Conservation (phyloP, 2,329 filamentous ascomycete genomes). For the Diaporthe humulicola region DNA sequence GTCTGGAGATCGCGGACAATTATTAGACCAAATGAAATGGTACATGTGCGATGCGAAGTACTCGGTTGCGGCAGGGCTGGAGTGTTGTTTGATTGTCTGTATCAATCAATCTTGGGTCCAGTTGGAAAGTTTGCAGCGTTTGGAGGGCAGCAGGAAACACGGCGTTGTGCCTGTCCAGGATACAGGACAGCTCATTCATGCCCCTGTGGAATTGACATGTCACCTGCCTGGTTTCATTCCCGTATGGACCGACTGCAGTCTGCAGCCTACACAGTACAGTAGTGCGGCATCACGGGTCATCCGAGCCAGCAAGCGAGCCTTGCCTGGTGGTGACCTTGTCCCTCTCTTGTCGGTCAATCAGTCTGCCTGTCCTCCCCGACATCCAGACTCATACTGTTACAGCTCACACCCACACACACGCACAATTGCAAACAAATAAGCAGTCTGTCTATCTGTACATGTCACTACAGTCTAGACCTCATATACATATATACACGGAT, state of each 20-base stretch:
- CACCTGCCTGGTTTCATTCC: conserved; percentile 4
- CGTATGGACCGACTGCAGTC: neutral
- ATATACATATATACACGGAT: no score
- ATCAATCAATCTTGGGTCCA: neutral
- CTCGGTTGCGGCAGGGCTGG: neutral
- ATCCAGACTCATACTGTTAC: no score
- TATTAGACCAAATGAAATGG: neutral
- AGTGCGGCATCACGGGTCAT: conserved; percentile 1
- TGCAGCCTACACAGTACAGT: neutral
- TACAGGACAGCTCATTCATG: neutral
- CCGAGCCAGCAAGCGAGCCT: conserved; percentile 9
- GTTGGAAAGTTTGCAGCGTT: neutral
- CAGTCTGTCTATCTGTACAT: neutral
- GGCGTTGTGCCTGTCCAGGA: neutral
- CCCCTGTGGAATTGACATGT: conserved; percentile 3
- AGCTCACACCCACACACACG: neutral
- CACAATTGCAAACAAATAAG: no score
- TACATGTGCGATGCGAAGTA: neutral
- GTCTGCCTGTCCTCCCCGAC: neutral
- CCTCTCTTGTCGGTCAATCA: neutral
- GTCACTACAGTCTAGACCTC: neutral
- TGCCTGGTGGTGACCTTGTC: neutral
- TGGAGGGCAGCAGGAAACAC: neutral
- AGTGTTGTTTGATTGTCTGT: conserved; percentile 25
- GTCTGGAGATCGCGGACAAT: neutral